Evolutionary conservation across 768 basidiomycete genomes (phyloP).

Genomic region (Cyclocybe cylindracea): DNA sequence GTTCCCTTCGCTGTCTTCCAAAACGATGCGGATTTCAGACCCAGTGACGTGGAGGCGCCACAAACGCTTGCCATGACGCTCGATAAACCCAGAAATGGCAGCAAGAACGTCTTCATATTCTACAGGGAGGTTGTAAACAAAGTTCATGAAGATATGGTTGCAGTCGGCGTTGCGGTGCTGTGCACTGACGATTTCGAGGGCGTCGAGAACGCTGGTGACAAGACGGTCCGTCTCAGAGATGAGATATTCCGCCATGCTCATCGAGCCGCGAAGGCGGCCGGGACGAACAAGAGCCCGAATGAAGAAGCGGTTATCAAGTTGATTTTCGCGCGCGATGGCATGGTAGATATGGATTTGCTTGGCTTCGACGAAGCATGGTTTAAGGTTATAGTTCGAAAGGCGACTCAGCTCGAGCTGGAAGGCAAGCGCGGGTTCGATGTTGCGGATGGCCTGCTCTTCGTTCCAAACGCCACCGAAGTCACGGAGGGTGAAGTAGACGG

Average conservation of each 20-base stretch:
- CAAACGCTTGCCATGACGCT: constrained; percentile 95
- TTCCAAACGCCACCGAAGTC: constrained; percentile 74
- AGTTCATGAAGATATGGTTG: constrained; percentile 99
- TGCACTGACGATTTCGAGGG: constrained; percentile 90
- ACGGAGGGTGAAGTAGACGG: constrained; percentile 91
- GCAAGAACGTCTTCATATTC: constrained; percentile 96
- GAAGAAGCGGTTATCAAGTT: constrained; percentile 98
- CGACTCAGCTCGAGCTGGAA: constrained; percentile 98
- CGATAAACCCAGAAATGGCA: constrained; percentile 98
- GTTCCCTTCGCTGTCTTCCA: constrained; percentile 95
- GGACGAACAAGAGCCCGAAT: constrained; percentile 95
- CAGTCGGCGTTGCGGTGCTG: constrained; percentile 92
- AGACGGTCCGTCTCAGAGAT: constrained; percentile 98
- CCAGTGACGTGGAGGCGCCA: constrained; percentile 99
- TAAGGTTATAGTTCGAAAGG: constrained; percentile 94
- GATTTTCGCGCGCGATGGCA: constrained; percentile 92
- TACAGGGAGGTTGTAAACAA: constrained; percentile 94
- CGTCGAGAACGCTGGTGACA: constrained; percentile 91
- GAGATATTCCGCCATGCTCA: constrained; percentile 97
- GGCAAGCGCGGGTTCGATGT: constrained; percentile 96
- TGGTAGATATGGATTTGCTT: constrained; percentile 99
- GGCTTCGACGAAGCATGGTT: constrained; percentile 94
- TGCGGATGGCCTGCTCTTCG: constrained; percentile 95
- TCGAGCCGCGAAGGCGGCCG: constrained; percentile 86
- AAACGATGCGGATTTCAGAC: constrained; percentile 92